These are phyloP conservation scores for Calonectria pteridis DNA, from an alignment of 2,329 filamentous ascomycete genomes.

Conservation along the genomic window DNA sequence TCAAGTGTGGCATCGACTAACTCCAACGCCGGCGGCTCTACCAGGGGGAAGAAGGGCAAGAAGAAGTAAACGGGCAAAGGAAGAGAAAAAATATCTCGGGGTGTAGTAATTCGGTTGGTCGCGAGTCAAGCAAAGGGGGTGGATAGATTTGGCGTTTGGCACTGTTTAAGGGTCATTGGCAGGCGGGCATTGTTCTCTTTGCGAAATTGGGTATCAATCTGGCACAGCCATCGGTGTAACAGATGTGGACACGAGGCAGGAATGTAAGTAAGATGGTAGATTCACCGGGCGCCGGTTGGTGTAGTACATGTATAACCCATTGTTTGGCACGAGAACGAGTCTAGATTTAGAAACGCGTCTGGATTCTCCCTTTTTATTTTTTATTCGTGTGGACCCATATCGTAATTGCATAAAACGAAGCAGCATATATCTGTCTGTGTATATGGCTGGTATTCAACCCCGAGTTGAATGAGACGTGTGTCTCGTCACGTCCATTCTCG, in stretches of 20 bases:
- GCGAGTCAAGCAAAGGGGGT: constrained; percentile 22
- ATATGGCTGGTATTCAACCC: constrained; percentile 28
- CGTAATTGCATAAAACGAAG: constrained; percentile 40
- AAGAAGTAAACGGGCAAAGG: constrained; percentile 45
- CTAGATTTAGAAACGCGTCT: constrained; percentile 33
- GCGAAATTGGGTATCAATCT: constrained; percentile 32
- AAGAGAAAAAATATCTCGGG: not conserved
- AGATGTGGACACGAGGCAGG: constrained; percentile 19
- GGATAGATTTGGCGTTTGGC: constrained; percentile 44
- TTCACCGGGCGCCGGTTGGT: constrained; percentile 20
- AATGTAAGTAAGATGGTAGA: constrained; percentile 9
- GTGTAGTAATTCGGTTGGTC: constrained; percentile 26
- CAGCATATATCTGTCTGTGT: constrained; percentile 29
- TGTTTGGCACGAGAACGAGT: constrained; percentile 38
- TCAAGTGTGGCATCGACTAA: constrained; percentile 87
- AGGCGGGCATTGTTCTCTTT: constrained; percentile 31
- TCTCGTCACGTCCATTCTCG: constrained; percentile 44
- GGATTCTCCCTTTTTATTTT: constrained; percentile 24
- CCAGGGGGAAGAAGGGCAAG: constrained; percentile 60
- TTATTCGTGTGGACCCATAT: constrained; percentile 30
- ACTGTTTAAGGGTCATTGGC: constrained; percentile 34
- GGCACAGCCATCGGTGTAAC: constrained; percentile 28
- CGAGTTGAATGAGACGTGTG: constrained; percentile 26
- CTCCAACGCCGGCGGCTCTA: constrained; percentile 64
- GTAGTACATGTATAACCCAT: constrained; percentile 21